These are phyloP conservation scores for Penicillium paxilli DNA, from an alignment of 495 filamentous ascomycete genomes.

Conservation along the genomic window DNA sequence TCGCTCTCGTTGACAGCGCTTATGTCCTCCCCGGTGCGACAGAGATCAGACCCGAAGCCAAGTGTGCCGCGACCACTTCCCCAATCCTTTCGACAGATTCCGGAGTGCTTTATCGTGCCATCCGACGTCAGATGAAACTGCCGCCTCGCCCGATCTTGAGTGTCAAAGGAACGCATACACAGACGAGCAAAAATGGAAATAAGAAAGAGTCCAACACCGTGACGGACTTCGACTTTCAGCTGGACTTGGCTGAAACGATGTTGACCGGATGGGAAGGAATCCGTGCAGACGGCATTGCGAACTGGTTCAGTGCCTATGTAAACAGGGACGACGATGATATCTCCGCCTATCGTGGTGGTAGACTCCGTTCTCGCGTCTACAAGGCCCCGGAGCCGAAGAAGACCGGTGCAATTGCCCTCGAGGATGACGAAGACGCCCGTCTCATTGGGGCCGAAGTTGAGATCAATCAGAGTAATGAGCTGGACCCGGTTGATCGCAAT, in stretches of 20 bases:
- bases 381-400: conserved; percentile 11
- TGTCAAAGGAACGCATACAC: conserved; percentile 35
- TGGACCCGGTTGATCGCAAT: neutral
- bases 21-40: conserved; percentile 19
- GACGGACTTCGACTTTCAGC: conserved; percentile 39
- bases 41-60: conserved; percentile 9
- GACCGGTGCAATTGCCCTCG: neutral
- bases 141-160: conserved; percentile 37
- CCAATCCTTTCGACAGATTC: conserved; percentile 25
- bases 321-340: conserved; percentile 25
- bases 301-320: conserved; percentile 24
- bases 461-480: conserved; percentile 1
- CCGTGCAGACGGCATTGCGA: neutral
- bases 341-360: conserved; percentile 33
- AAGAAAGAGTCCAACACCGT: conserved; percentile 32
- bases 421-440: conserved; percentile 13
- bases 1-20: conserved; percentile 19
- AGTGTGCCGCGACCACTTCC: conserved; percentile 23
- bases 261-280: conserved; percentile 28
- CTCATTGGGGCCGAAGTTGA: conserved; percentile 9
- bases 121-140: conserved; percentile 32
- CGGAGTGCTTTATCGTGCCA: conserved; percentile 23
- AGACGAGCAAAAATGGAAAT: conserved; percentile 25
- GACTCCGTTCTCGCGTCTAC: conserved; percentile 21
- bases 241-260: conserved; percentile 38